Base-by-base conservation (phyloP, 495 filamentous ascomycete species). In the Aspergillus sclerotiicarbonarius region DNA sequence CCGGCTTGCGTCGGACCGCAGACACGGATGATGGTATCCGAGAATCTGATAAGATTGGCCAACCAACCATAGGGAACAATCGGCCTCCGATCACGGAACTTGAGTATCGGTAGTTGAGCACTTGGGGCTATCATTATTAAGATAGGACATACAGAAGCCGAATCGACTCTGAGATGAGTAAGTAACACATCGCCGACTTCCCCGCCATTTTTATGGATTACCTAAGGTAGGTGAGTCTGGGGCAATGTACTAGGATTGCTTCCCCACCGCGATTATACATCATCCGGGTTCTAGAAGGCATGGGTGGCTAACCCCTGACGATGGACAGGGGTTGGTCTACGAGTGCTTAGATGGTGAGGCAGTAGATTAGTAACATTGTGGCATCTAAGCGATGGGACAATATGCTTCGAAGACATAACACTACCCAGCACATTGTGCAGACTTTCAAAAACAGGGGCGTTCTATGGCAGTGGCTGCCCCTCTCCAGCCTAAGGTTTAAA, bases 221-320 rank as follows among this genome's bases (percentile, higher is more conserved):
- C 31, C 47, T 32, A 50, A 50, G 47, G 16, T 31, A 29, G 47
- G 29, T 7, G 13, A 50, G 47, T 50, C 47, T 31, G 47, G 47
- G 47, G 47, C 47, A 31, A 50, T 15, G 6, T 25, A 25, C 25
- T 20, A 25, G 37, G 13, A 41, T 19, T 49, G 20, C 9, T 29
- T 50, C 47, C 31, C 47, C 47, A 32, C 47, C n/a, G 31, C 16
- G 25, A 32, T 50, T 50, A 50, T 50, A 50, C 47, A 50, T 29
- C 47, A 50, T 32, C 47, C 16, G 25, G 47, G 25, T 31, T 32
- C 47, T 50, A 50, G 47, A 50, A 50, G 29, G 47, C 13, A 30
- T 2, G 1, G 8, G 18, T 25, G 16, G 13, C 6, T 50, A 25
- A 13, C 29, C 13, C n/a, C 47, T 32, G 29, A 50, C 10, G 29